Base-by-base conservation (phyloP, 208 protist genomes). In the Vickermania ingenoplastis region DNA sequence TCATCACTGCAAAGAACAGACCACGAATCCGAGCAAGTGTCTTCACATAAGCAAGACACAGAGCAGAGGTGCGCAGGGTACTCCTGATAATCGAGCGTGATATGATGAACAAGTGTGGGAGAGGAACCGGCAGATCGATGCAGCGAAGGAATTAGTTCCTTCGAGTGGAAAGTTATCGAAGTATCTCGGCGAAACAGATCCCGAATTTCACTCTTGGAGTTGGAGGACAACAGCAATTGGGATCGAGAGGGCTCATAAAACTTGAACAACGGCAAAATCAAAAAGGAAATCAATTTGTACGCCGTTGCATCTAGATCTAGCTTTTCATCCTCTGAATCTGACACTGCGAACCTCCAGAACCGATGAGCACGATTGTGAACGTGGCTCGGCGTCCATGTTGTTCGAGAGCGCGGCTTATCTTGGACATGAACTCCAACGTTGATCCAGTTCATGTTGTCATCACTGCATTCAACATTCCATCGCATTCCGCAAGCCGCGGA, bases 1-100 rank as follows among this genome's bases (percentile, higher is more conserved):
- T 82, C 76, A 57, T 79, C 69, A 53, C 76, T 82, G 61, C 57
- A 79, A n/a, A 57, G 13, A 1, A 65, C 36, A 3, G 41, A 51
- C 41, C 65, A 65, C 14, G 24, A 30, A 3, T 41, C 48, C 3
- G 61, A n/a, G 11, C 22, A 4, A 27, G 27, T 17, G 14, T 23
- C 13, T 13, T 24, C 25, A 22, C 54, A 45, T 7, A 5, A 7
- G 28, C 7, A 63, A 7, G 48, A 57, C 7, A 63, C 4, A 22
- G 31, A 17, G 4, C 14, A 5, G 3, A 27, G 13, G 5, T 63
- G 21, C n/a, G 21, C 59, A n/a, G 59, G 48, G 14, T 11, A 23
- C 4, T 57, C 3, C n/a, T 24, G 45, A 31, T 57, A 63, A 48
- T 57, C 48, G 13, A 63, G 22, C 3, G 49, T 31, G 7, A 57